Conservation (phyloP, 495 filamentous ascomycete species). For the Daldinia bambusicola region DNA sequence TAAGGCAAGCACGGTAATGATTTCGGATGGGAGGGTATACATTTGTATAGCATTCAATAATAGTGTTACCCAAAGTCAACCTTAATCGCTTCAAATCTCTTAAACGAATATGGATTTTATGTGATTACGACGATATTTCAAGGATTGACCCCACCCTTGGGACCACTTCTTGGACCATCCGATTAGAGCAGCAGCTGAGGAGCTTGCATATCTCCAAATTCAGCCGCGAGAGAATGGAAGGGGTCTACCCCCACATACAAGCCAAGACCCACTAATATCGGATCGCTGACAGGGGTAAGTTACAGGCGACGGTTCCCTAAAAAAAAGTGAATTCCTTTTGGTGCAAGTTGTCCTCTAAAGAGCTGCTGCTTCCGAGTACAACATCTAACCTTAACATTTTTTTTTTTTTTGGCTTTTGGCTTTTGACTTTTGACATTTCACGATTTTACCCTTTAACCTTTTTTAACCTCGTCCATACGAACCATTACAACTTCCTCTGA, state of each 20-base stretch:
- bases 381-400: too few relatives aligned
- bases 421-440: neutral
- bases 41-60: too few relatives aligned
- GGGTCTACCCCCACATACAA: slow-evolving; percentile 22
- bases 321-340: slow-evolving; percentile 28
- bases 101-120: slow-evolving; percentile 1
- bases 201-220: slow-evolving; percentile 35
- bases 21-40: too few relatives aligned
- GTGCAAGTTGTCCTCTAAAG: slow-evolving; percentile 44
- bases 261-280: neutral
- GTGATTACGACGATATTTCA: neutral
- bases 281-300: slow-evolving; percentile 1
- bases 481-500: slow-evolving; percentile 6
- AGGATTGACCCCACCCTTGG: slow-evolving; percentile 1
- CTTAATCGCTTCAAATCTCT: neutral
- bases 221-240: slow-evolving; percentile 35
- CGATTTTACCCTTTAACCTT: too few relatives aligned
- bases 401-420: too few relatives aligned
- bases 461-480: slow-evolving; percentile 7
- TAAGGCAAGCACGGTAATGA: too few relatives aligned
- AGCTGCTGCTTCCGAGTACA: neutral
- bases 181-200: neutral
- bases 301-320: slow-evolving; percentile 7
- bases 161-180: neutral
- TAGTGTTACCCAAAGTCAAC: too few relatives aligned